These are phyloP conservation scores for Tympanopsis confertula DNA, from an alignment of 2,329 filamentous ascomycete species.

Conservation along the genomic window DNA sequence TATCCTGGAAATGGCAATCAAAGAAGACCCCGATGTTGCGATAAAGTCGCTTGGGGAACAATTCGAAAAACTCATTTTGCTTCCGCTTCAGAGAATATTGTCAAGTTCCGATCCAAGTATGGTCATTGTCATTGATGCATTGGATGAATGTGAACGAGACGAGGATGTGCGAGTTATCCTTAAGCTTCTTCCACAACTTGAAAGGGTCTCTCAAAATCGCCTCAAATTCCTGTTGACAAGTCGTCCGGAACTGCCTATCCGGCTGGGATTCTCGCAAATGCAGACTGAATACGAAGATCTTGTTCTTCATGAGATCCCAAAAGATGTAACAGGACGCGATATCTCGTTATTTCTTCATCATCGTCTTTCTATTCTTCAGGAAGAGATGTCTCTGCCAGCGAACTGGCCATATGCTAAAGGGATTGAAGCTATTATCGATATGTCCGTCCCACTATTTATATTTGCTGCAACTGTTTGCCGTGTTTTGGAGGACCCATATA, in stretches of 20 bases:
- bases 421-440: constrained; percentile 1
- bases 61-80: constrained; percentile 24
- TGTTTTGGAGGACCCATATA: constrained; percentile 2
- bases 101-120: constrained; percentile 2
- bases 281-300: constrained; percentile 15
- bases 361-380: constrained; percentile 16
- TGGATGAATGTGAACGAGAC: constrained; percentile 20
- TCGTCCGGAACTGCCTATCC: constrained; percentile 24
- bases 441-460: neutral
- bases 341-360: constrained; percentile 19
- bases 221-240: constrained; percentile 27
- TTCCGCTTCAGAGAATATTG: constrained; percentile 14
- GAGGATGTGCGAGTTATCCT: constrained; percentile 17
- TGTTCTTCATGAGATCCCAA: constrained; percentile 21
- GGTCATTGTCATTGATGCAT: constrained; percentile 18
- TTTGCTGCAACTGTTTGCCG: neutral
- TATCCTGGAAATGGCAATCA: constrained; percentile 12
- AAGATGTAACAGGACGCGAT: constrained; percentile 18
- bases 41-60: constrained; percentile 18
- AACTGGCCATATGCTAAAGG: constrained; percentile 16
- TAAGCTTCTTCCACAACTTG: constrained; percentile 10
- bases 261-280: constrained; percentile 19
- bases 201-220: constrained; percentile 4
- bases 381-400: constrained; percentile 5
- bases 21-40: constrained; percentile 14